Evolutionary conservation across 345 rosid genomes (phyloP), one percentile per base, ranked within the genome.

Genomic region (Populus simonii): DNA sequence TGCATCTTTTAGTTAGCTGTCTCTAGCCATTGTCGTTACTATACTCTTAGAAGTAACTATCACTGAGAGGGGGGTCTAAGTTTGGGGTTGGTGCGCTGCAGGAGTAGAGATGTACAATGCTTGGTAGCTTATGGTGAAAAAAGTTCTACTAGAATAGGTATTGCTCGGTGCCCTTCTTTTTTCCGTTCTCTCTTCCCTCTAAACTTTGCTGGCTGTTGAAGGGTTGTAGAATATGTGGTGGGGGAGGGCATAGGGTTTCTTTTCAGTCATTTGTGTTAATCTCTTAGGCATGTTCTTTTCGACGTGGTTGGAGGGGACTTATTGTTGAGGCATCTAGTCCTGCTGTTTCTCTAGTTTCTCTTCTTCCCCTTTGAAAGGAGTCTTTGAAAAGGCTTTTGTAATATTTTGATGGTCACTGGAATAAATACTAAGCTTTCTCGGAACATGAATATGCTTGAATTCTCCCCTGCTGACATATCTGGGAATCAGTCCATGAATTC

Each of bases 201-300:
- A 76, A 74, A 69, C 67, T 68, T 74, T 70, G 61, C 81, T 62
- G 78, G 82, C 66, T 23, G 75, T 63, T 65, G 76, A 31, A 80
- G 85, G 89, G 81, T 71, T 83, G 81, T 73, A 76, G 83, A 80
- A 78, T 83, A 77, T 84, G 82, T 74, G 74, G 68, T 78, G 43
- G 79, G 84, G 85, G 80, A 79, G 45, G 76, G 53, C 74, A 41
- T 68, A 63, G 82, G 71, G 61, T 72, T 79, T 74, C 63, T 5
- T 63, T 76, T 49, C 41, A 38, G 79, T 57, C 43, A 23, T 67
- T 43, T 49, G 66, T 65, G 71, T 66, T 38, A 9, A 35, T 73
- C 62, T 79, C 80, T 77, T 77, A 63, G 83, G 81, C 88, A 81
- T 76, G 81, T 81, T 83, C 84, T 78, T 80, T 73, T 68, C 78